phyloP scores from a whole-genome alignment of 1,139 yeast genomes.

The Hyphopichia fennica region DNA sequence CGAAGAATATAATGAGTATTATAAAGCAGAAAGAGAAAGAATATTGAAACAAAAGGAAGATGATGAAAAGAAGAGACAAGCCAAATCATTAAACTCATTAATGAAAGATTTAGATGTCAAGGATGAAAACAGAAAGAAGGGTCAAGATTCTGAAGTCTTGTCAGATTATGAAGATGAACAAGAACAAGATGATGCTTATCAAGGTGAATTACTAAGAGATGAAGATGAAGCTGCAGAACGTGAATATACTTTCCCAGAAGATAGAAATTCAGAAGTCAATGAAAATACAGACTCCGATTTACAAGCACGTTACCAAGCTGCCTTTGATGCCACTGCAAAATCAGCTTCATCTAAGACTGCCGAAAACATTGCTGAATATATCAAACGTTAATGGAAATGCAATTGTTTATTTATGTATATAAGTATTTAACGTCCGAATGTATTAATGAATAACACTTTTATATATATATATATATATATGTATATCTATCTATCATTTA shows the following conservation, averaged over 20 bases:
- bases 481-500: background rate
- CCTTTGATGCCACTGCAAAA: constrained; percentile 65
- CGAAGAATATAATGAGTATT: constrained; percentile 81
- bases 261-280: constrained; percentile 61
- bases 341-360: constrained; percentile 65
- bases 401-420: background rate
- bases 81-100: constrained; percentile 65
- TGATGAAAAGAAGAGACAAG: constrained; percentile 70
- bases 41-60: constrained; percentile 75
- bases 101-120: constrained; percentile 82
- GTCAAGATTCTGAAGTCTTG: constrained; percentile 58
- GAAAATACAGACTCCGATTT: constrained; percentile 51
- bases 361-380: constrained; percentile 67
- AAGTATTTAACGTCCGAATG: background rate
- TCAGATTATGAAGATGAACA: constrained; percentile 59
- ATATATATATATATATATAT: background rate
- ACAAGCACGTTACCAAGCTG: constrained; percentile 71
- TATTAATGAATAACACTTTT: background rate
- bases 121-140: constrained; percentile 26
- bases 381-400: constrained; percentile 25
- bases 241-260: constrained; percentile 77
- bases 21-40: constrained; percentile 83
- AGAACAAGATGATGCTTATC: constrained; percentile 53
- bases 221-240: constrained; percentile 60
- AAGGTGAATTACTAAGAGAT: constrained; percentile 64